Conservation (phyloP, 108 stramenopile species). For the Cyclostephanos tholiformis region DNA sequence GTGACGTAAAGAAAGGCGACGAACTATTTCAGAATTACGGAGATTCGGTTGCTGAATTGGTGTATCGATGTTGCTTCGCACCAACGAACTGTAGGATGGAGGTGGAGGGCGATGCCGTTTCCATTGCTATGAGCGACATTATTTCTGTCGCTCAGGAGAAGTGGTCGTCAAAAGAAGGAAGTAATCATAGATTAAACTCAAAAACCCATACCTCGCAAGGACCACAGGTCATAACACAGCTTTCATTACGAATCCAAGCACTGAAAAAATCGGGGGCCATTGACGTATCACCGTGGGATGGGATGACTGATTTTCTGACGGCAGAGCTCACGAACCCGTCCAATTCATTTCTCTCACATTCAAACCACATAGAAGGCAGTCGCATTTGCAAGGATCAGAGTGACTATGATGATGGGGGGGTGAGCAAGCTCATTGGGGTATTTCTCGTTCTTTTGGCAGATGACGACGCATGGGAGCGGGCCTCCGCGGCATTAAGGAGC, state of each 20-base stretch:
- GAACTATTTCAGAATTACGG: slow-evolving; percentile 34
- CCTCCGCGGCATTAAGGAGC: slow-evolving; percentile 12
- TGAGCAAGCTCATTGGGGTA: slow-evolving; percentile 31
- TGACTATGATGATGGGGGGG: slow-evolving; percentile 29
- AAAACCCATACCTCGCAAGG: slow-evolving; percentile 5
- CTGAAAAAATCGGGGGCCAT: slow-evolving; percentile 27
- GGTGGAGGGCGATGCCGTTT: slow-evolving; percentile 23
- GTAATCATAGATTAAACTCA: not conserved
- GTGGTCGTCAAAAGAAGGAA: not conserved
- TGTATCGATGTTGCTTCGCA: slow-evolving; percentile 33
- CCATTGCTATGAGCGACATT: slow-evolving; percentile 18
- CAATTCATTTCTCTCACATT: slow-evolving; percentile 1
- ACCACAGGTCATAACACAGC: slow-evolving; percentile 14
- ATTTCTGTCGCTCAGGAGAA: slow-evolving; percentile 4
- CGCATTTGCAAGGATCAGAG: not conserved
- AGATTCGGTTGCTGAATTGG: slow-evolving; percentile 26
- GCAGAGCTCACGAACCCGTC: slow-evolving; percentile 27
- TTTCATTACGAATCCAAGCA: slow-evolving; percentile 21
- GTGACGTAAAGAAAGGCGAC: slow-evolving; percentile 14
- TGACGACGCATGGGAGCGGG: slow-evolving; percentile 19
- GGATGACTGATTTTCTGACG: slow-evolving; percentile 16
- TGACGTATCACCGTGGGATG: slow-evolving; percentile 39
- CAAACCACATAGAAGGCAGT: not conserved
- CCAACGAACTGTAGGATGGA: slow-evolving; percentile 14
- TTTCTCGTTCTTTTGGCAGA: slow-evolving; percentile 29